Percentiles rank a stretch among this genome's conserved stretches.
Conservation (phyloP, 768 basidiomycete species). For the Tylopilus subfusipes region DNA sequence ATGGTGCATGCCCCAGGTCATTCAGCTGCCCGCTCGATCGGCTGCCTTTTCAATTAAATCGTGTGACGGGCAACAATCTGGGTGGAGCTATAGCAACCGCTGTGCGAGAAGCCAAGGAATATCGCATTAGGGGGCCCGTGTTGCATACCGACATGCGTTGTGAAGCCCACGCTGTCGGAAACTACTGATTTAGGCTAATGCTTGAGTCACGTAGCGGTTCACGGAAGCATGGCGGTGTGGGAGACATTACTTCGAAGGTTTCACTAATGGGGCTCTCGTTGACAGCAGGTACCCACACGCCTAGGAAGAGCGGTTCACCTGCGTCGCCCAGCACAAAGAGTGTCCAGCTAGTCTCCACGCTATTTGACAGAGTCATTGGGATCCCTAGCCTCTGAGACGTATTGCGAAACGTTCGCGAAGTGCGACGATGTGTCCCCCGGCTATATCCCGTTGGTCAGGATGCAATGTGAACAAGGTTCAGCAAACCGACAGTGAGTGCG, state of each 20-base stretch:
- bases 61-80: not conserved
- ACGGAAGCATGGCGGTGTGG: not conserved
- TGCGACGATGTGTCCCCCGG: no score
- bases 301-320: not conserved
- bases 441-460: no score
- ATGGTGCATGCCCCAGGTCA: not conserved
- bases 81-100: not conserved
- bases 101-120: not conserved
- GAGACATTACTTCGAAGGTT: not conserved
- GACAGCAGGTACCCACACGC: not conserved
- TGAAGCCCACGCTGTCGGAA: not conserved
- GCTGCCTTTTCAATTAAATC: constrained; percentile 2
- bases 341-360: not conserved
- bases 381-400: no score
- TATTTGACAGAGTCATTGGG: not conserved
- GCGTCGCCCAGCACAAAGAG: not conserved
- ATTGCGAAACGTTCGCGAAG: no score
- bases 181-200: not conserved
- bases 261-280: not conserved
- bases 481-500: not conserved
- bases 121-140: not conserved
- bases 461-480: not conserved
- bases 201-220: not conserved
- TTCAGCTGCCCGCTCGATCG: constrained; percentile 14
- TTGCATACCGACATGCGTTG: not conserved